Conservation (phyloP, 1,284 basidiomycete genomes). For the Garcileccinum viscosum region DNA sequence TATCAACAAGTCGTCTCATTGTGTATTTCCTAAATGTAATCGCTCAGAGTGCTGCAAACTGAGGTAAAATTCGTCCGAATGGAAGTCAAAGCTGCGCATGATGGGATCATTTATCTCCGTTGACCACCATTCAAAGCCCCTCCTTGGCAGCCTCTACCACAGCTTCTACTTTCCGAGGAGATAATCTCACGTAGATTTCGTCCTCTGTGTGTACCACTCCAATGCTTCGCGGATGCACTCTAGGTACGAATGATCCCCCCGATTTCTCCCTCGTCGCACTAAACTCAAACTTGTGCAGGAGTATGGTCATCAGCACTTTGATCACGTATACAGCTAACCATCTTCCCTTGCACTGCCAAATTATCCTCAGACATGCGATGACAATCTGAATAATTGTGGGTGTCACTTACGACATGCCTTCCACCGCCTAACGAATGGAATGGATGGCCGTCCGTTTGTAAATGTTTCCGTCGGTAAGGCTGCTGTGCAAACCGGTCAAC, state of each 20-base stretch:
- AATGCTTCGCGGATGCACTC: conserved; percentile 21
- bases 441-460: conserved; percentile 26
- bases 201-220: conserved; percentile 32
- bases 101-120: not conserved
- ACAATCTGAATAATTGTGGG: not conserved
- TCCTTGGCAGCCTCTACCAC: too few species aligned
- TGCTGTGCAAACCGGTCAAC: conserved; percentile 31
- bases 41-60: too few species aligned
- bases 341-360: conserved; percentile 31
- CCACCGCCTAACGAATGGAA: conserved; percentile 33
- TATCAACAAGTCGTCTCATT: too few species aligned
- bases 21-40: too few species aligned
- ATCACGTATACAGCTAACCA: conserved; percentile 35
- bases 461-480: conserved; percentile 21
- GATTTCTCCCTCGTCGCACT: conserved; percentile 1
- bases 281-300: conserved; percentile 28
- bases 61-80: not conserved
- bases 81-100: not conserved
- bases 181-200: conserved; percentile 20
- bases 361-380: not conserved
- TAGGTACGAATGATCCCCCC: conserved; percentile 18
- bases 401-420: conserved; percentile 27
- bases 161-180: conserved; percentile 5
- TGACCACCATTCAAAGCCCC: not conserved
- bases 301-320: conserved; percentile 24